phyloP scores from a whole-genome alignment of 2,329 filamentous ascomycete species.

The Elsinoe necatrix region DNA sequence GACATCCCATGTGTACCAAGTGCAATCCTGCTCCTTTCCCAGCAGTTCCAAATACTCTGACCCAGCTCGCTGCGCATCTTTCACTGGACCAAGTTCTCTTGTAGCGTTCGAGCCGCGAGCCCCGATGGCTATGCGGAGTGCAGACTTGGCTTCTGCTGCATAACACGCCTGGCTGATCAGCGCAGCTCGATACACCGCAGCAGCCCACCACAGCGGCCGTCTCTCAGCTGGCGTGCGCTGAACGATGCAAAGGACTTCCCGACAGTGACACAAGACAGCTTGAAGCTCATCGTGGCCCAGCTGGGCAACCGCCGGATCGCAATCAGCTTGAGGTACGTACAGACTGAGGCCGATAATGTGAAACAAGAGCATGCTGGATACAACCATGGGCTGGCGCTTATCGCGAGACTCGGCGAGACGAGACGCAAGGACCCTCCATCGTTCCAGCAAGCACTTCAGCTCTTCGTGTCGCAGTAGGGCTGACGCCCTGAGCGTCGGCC shows the following conservation, averaged over 20 bases:
- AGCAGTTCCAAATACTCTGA: background rate
- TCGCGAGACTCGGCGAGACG: background rate
- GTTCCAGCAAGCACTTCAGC: background rate
- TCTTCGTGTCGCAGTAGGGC: background rate
- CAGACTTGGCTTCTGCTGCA: background rate
- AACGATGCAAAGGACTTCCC: background rate
- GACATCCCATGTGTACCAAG: background rate
- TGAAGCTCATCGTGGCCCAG: no score
- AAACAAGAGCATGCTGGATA: background rate
- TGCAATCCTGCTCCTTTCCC: background rate
- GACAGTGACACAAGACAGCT: background rate
- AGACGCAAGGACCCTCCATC: background rate
- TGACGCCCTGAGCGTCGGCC: background rate
- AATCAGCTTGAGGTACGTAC: background rate
- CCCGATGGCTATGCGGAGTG: background rate
- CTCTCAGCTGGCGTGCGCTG: background rate
- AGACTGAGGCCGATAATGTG: background rate
- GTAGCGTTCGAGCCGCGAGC: background rate
- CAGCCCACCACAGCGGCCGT: background rate
- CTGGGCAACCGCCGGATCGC: background rate
- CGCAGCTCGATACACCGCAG: background rate
- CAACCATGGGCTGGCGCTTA: background rate
- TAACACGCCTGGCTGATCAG: background rate
- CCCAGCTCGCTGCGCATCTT: background rate
- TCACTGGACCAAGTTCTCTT: background rate